Base-by-base conservation (phyloP, 2,329 filamentous ascomycete genomes). In the Calonectria fujianensis region DNA sequence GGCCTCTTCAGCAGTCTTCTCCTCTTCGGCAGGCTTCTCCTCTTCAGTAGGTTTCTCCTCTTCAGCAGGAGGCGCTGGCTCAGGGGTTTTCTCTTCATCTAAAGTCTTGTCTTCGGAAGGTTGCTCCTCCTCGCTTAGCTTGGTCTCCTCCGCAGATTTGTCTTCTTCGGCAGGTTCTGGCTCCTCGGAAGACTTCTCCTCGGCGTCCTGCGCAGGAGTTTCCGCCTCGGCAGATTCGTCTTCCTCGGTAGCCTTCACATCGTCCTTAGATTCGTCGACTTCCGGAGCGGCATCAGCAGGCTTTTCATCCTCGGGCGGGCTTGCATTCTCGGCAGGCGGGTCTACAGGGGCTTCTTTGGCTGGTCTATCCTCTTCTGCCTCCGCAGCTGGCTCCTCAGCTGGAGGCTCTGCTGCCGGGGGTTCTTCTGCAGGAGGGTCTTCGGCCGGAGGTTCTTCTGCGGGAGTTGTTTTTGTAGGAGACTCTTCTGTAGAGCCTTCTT, bases 11-110 rank as follows among this genome's bases (percentile, higher is more conserved):
- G 48, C 13, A 35, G 63, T 13, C 29, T 51, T 31, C 41, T 31
- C 41, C 39, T 51, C 48, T 16, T 31, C 64, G 1, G 20, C 32
- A 35, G 65, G 31, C 16, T 52, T 54, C 51, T 79, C 67, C 20
- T 77, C 52, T n/a, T 76, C 64, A 1, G 20, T n/a, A 24, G 65
- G 45, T 18, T 52, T 54, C 51, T 79, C 67, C 20, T 77, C 52
- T n/a, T 76, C 39, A 5, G 73, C 51, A 29, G 51, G 16, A 59
- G 37, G 51, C 4, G 37, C n/a, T 7, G 37, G 69, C 16, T 70
- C 74, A 5, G 32, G 24, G 1, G 70, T 35, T 8, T 63, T 41
- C 37, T 35, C 20, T 10, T 48, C 52, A 16, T 67, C 74, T 27
- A 24, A 63, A 27, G 66, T 8, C 14, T 54, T 69, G 31, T 59